phyloP scores from a whole-genome alignment of 2,329 filamentous ascomycete genomes.

The Ophiostoma ulmi region DNA sequence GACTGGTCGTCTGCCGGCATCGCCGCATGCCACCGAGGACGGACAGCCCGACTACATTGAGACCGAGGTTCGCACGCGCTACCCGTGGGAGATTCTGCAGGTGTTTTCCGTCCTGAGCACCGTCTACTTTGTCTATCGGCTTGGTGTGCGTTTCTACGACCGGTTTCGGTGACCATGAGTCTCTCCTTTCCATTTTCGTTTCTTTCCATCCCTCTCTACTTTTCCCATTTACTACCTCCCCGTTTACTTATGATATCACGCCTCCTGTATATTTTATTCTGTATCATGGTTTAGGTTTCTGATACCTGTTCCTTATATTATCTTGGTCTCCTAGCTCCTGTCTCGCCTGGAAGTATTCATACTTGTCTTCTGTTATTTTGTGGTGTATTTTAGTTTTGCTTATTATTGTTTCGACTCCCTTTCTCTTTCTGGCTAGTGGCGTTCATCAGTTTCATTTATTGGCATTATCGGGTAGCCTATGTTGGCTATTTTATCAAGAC shows the following conservation, averaged over 20 bases:
- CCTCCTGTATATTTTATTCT: not conserved
- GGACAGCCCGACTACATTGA: conserved; percentile 44
- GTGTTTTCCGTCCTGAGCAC: conserved; percentile 45
- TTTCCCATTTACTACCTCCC: not conserved
- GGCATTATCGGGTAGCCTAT: not conserved
- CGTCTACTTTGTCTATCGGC: conserved; percentile 19
- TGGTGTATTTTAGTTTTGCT: not conserved
- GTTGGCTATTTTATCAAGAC: not conserved
- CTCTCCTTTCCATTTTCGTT: not conserved
- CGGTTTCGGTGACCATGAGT: not conserved
- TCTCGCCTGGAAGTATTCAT: not conserved
- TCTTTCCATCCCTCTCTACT: not conserved
- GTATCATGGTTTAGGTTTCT: not conserved
- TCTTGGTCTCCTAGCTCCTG: not conserved
- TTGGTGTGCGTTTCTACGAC: conserved; percentile 2
- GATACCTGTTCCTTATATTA: not conserved
- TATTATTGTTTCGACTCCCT: not conserved
- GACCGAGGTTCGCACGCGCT: conserved; percentile 52
- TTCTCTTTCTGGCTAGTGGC: not conserved
- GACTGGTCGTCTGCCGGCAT: conserved; percentile 74
- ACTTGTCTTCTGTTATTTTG: not conserved
- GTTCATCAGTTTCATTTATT: not conserved
- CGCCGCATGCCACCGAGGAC: conserved; percentile 42
- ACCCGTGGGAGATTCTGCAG: conserved; percentile 52
- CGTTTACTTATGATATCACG: not conserved